Conservation (phyloP, 306 rosid species). For the Rubus parviflorus region DNA sequence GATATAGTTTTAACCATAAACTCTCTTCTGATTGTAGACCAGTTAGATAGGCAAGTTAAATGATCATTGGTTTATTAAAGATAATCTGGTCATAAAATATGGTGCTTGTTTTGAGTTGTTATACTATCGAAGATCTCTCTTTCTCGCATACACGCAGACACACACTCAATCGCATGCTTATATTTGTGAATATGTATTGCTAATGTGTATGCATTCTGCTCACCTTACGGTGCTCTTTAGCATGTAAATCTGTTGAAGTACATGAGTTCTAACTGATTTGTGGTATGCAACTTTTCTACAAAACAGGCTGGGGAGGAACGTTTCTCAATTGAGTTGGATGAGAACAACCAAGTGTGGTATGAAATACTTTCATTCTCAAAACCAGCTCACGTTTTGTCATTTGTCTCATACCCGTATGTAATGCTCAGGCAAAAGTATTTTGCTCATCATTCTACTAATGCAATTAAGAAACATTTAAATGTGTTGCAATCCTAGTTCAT, state of each 20-base stretch:
- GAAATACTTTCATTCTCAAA: constrained; percentile 88
- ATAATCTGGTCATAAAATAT: neutral
- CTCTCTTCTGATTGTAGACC: neutral
- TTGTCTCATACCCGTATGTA: constrained; percentile 84
- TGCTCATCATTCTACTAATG: constrained; percentile 74
- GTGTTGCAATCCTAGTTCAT: constrained; percentile 38
- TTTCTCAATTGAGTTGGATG: constrained; percentile 78
- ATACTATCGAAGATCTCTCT: neutral
- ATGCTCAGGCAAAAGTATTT: constrained; percentile 76
- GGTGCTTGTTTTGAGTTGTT: neutral
- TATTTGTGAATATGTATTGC: neutral
- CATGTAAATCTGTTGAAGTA: neutral
- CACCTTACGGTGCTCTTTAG: neutral
- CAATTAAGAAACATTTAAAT: constrained; percentile 49
- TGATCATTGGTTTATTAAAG: neutral
- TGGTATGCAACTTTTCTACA: constrained; percentile 12
- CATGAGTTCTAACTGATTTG: neutral
- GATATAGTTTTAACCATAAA: neutral
- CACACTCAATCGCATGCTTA: neutral
- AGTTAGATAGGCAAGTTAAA: neutral
- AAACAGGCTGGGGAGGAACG: constrained; percentile 94
- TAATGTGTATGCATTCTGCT: neutral
- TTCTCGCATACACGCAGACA: neutral
- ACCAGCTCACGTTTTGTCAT: constrained; percentile 75
- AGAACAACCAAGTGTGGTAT: constrained; percentile 89